Conservation (phyloP, 352 stramenopile genomes). For the Peronospora belbahrii region DNA sequence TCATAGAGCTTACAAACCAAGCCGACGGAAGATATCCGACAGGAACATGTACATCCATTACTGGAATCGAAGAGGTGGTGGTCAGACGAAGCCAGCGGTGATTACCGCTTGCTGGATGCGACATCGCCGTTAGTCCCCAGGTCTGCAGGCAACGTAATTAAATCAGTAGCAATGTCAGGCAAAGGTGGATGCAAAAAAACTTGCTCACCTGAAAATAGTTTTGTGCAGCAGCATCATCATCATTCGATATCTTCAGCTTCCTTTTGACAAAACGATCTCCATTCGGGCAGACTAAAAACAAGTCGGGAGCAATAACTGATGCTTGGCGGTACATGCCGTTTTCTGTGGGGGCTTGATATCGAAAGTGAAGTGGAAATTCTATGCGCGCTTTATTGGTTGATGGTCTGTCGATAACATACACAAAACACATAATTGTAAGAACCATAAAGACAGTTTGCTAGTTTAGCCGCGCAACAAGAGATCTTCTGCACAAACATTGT, state of each 20-base stretch:
- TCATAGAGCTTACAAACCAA: conserved; percentile 38
- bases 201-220: conserved; percentile 18
- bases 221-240: conserved; percentile 5
- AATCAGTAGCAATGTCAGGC: neutral
- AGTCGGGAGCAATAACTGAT: conserved; percentile 34
- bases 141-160: conserved; percentile 6
- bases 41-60: conserved; percentile 23
- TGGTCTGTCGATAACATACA: conserved; percentile 8
- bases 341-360: conserved; percentile 48
- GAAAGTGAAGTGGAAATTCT: conserved; percentile 54
- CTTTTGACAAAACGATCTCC: neutral
- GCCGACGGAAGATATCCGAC: conserved; percentile 38
- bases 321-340: conserved; percentile 30
- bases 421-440: neutral
- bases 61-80: conserved; percentile 14
- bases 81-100: conserved; percentile 24
- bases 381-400: conserved; percentile 13
- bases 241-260: neutral
- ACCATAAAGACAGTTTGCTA: neutral
- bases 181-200: neutral
- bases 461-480: too few relatives aligned
- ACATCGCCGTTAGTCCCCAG: conserved; percentile 6
- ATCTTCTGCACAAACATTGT: conserved; percentile 21
- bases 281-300: conserved; percentile 33
- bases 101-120: neutral